phyloP scores from a whole-genome alignment of 2,329 filamentous ascomycete genomes.

The Epichloe amarillans region DNA sequence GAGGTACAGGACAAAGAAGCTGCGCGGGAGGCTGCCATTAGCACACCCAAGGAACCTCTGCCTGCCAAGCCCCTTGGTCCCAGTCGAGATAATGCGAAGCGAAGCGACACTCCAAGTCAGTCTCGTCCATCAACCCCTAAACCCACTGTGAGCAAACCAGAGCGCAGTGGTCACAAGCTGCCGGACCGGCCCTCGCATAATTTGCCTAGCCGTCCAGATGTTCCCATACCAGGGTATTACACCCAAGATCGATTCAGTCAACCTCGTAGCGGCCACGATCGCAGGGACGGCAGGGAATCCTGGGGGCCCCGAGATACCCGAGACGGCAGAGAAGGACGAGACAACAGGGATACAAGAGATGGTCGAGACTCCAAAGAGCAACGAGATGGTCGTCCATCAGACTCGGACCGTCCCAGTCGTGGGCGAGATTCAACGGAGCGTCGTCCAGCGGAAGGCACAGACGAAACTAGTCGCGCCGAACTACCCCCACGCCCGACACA shows the following conservation, averaged over 20 bases:
- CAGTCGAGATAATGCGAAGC: conserved; percentile 15
- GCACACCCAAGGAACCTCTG: conserved; percentile 18
- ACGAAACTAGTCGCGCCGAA: conserved; percentile 15
- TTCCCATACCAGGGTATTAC: conserved; percentile 37
- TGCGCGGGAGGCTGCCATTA: conserved; percentile 4
- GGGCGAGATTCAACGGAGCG: conserved; percentile 32
- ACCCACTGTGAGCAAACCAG: conserved; percentile 14
- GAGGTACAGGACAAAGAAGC: conserved; percentile 49
- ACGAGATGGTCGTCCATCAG: conserved; percentile 23
- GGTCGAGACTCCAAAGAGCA: conserved; percentile 21
- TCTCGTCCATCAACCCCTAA: conserved; percentile 17
- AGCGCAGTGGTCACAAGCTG: conserved; percentile 21
- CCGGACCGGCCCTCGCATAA: conserved; percentile 24
- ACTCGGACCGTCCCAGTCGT: conserved; percentile 27
- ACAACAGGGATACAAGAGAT: conserved; percentile 27
- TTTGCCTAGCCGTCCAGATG: conserved; percentile 46
- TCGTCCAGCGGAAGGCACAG: conserved; percentile 23
- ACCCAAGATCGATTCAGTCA: conserved; percentile 32
- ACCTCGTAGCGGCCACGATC: conserved; percentile 26
- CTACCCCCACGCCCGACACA: conserved; percentile 25
- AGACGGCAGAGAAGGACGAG: conserved; percentile 18
- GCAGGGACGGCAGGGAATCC: conserved; percentile 23
- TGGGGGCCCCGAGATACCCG: conserved; percentile 13
- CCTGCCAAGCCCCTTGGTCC: conserved; percentile 18
- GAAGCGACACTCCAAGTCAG: conserved; percentile 10